Percentiles rank a stretch among this genome's conserved stretches.
These are phyloP conservation scores for Suillus subalutaceus DNA, from an alignment of 768 basidiomycete species.

Conservation along the genomic window DNA sequence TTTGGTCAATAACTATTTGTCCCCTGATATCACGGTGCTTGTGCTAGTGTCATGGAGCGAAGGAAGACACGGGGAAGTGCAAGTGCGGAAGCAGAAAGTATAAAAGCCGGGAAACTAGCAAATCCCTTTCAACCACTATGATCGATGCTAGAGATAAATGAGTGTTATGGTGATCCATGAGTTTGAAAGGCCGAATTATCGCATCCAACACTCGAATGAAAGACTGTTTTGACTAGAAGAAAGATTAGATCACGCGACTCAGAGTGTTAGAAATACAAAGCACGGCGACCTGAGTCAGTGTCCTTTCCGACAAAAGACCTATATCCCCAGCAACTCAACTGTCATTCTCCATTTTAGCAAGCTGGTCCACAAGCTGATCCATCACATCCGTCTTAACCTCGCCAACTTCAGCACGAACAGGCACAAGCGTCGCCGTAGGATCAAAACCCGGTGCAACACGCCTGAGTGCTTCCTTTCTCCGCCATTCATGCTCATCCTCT, in stretches of 20 bases:
- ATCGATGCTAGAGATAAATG: not conserved
- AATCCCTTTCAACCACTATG: not conserved
- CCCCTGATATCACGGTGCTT: too few relatives aligned
- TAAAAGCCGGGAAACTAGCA: not conserved
- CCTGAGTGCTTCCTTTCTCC: conserved; percentile 64
- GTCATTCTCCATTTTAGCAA: conserved; percentile 63
- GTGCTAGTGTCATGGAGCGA: too few relatives aligned
- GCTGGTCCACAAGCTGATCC: conserved; percentile 81
- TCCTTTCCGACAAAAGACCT: not conserved
- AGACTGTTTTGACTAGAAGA: not conserved
- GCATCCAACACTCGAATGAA: not conserved
- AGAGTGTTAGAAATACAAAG: not conserved
- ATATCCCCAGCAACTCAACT: not conserved
- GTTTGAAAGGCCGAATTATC: not conserved
- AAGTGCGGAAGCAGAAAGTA: not conserved
- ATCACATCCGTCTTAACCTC: conserved; percentile 56
- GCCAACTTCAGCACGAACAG: conserved; percentile 22
- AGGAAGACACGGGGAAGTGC: not conserved
- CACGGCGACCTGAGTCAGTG: not conserved
- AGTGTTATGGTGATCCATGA: not conserved
- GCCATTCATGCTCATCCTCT: conserved; percentile 75
- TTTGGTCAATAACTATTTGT: too few relatives aligned
- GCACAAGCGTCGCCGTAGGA: conserved; percentile 51
- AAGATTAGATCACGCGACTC: not conserved
- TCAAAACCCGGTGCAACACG: conserved; percentile 87